A percentile compares a stretch with the other conserved stretches of the same genome.
Evolutionary conservation across 2,329 filamentous ascomycete species (phyloP).

Genomic region (Paraphaeosphaeria sporulosa): DNA sequence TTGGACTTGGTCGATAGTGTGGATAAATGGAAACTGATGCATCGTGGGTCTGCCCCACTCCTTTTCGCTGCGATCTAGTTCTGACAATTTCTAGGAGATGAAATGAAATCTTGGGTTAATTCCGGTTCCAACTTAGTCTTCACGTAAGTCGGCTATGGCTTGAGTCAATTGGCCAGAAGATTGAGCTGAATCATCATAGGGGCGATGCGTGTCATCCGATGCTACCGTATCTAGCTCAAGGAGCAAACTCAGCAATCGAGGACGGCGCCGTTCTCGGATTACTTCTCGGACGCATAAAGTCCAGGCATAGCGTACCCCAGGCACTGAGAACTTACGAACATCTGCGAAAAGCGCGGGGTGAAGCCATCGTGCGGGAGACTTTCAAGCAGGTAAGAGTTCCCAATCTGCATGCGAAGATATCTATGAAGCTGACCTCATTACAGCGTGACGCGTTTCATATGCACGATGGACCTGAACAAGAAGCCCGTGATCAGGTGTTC

Average conservation of each 20-base stretch:
- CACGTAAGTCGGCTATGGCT: too few species aligned
- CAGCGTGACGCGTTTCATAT: slow-evolving; percentile 49
- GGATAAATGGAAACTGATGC: slow-evolving; percentile 73
- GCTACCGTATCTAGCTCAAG: slow-evolving; percentile 45
- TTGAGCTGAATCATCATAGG: slow-evolving; percentile 7
- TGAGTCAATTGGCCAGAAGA: too few species aligned
- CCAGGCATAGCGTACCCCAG: slow-evolving; percentile 38
- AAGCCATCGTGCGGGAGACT: slow-evolving; percentile 67
- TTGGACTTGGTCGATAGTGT: slow-evolving; percentile 54
- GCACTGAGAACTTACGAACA: slow-evolving; percentile 56
- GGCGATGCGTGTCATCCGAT: slow-evolving; percentile 46
- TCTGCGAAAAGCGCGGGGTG: slow-evolving; percentile 57
- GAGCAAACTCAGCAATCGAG: slow-evolving; percentile 72
- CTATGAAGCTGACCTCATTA: neutral
- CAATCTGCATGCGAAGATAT: neutral
- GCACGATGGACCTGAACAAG: slow-evolving; percentile 63
- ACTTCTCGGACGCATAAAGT: slow-evolving; percentile 52
- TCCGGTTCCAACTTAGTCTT: slow-evolving; percentile 3
- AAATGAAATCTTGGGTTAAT: slow-evolving; percentile 2
- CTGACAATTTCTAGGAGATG: neutral
- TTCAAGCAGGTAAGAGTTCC: slow-evolving; percentile 56
- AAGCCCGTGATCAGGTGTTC: slow-evolving; percentile 65
- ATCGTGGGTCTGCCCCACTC: slow-evolving; percentile 40
- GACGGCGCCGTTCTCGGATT: slow-evolving; percentile 71
- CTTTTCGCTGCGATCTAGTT: too few species aligned